phyloP scores from a whole-genome alignment of 371 early-diverging fungal genomes.

The Mortierella sp. region DNA sequence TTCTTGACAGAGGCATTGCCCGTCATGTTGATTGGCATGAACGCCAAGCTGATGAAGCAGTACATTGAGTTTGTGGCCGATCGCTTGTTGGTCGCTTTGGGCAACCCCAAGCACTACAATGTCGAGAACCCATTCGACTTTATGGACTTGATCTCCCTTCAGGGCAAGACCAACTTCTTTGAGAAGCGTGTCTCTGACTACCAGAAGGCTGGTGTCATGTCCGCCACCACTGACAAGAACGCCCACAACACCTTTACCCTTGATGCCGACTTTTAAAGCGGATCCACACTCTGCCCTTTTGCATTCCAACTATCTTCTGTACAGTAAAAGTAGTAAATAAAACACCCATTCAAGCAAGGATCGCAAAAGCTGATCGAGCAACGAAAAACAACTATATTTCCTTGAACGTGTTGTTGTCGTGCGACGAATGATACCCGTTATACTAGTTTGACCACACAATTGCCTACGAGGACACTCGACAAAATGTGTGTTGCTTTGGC shows the following conservation, averaged over 20 bases:
- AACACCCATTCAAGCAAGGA: too few relatives aligned
- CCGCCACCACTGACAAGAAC: slow-evolving; percentile 52
- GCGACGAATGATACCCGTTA: too few relatives aligned
- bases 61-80: slow-evolving; percentile 99
- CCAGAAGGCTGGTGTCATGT: slow-evolving; percentile 98
- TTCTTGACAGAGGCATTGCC: slow-evolving; percentile 98
- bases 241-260: slow-evolving; percentile 83
- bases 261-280: slow-evolving; percentile 82
- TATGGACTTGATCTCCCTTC: slow-evolving; percentile 99
- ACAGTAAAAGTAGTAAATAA: not conserved
- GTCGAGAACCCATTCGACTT: slow-evolving; percentile 99
- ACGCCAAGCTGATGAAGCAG: slow-evolving; percentile 94
- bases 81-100: slow-evolving; percentile 94
- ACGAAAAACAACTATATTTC: too few relatives aligned
- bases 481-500: too few relatives aligned
- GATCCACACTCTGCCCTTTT: not conserved
- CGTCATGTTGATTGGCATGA: slow-evolving; percentile 98
- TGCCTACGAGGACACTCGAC: too few relatives aligned
- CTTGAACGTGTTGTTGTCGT: too few relatives aligned
- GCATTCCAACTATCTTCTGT: not conserved
- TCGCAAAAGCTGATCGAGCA: too few relatives aligned
- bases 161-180: slow-evolving; percentile 99
- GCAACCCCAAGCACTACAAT: slow-evolving; percentile 89
- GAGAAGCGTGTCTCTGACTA: slow-evolving; percentile 99
- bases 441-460: too few relatives aligned